These are phyloP conservation scores for Schwanniomyces pseudopolymorphus DNA, from an alignment of 805 yeast species.

Conservation along the genomic window DNA sequence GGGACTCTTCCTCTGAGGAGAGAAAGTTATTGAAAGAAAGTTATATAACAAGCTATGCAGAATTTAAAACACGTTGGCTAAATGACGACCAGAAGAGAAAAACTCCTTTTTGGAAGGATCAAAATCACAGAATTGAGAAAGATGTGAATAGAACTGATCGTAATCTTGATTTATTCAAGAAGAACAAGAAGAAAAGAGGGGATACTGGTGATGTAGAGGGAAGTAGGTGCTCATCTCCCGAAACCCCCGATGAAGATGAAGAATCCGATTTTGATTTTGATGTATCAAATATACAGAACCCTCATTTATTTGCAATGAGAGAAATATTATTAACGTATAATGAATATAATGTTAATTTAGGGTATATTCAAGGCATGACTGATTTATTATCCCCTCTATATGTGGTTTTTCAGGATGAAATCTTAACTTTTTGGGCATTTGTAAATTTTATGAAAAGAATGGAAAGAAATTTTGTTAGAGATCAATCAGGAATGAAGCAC, in stretches of 20 bases:
- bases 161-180: conserved; percentile 59
- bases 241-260: conserved; percentile 32
- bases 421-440: conserved; percentile 86
- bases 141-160: conserved; percentile 93
- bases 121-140: conserved; percentile 84
- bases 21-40: conserved; percentile 58
- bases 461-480: conserved; percentile 91
- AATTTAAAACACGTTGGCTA: conserved; percentile 71
- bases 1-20: conserved; percentile 78
- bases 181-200: conserved; percentile 31
- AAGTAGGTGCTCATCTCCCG: conserved; percentile 26
- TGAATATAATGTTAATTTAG: conserved; percentile 77
- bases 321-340: conserved; percentile 85
- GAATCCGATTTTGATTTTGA: conserved; percentile 52
- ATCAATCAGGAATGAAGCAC: conserved; percentile 88
- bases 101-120: conserved; percentile 81
- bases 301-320: conserved; percentile 68
- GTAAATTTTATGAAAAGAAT: conserved; percentile 84
- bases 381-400: conserved; percentile 88
- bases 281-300: conserved; percentile 65
- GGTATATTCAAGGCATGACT: conserved; percentile 98
- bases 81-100: conserved; percentile 48
- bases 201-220: conserved; percentile 23
- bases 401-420: conserved; percentile 63
- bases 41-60: conserved; percentile 58